Conservation (phyloP, 2,329 filamentous ascomycete species). For the Colletotrichum cuscutae region DNA sequence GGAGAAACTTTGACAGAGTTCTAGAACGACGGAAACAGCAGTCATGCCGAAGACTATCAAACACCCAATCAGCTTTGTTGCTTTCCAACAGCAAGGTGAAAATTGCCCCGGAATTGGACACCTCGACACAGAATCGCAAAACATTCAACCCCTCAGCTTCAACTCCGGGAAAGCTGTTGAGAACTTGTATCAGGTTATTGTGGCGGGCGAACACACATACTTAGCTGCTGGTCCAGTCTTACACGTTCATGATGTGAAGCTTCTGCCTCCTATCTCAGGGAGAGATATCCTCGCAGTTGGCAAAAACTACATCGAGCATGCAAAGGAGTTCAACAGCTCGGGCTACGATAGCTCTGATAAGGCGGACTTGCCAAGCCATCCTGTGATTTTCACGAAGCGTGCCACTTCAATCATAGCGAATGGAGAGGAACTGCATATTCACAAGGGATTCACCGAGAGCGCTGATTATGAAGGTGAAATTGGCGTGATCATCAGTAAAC, state of each 20-base stretch:
- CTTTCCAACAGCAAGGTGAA: not conserved
- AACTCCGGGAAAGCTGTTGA: slow-evolving; percentile 56
- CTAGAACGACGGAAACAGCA: not conserved
- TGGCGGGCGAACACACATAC: slow-evolving; percentile 53
- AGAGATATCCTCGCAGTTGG: slow-evolving; percentile 66
- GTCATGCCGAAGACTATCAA: not conserved
- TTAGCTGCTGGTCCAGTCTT: slow-evolving; percentile 43
- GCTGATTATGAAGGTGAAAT: slow-evolving; percentile 68
- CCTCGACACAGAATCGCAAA: not conserved
- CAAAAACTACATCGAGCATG: slow-evolving; percentile 68
- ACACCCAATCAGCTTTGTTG: slow-evolving; percentile 6
- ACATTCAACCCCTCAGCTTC: slow-evolving; percentile 55
- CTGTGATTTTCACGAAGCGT: slow-evolving; percentile 67
- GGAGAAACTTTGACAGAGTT: no score
- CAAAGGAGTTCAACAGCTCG: slow-evolving; percentile 65
- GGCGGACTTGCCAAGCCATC: slow-evolving; percentile 60
- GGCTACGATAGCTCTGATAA: slow-evolving; percentile 67
- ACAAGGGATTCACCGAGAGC: slow-evolving; percentile 58
- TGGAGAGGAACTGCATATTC: slow-evolving; percentile 56
- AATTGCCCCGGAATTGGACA: slow-evolving; percentile 14
- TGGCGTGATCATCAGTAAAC: slow-evolving; percentile 64
- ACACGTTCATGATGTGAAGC: slow-evolving; percentile 47
- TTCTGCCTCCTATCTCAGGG: slow-evolving; percentile 57
- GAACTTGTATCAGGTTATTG: slow-evolving; percentile 63
- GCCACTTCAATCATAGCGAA: slow-evolving; percentile 62